These are phyloP conservation scores for Avicennia marina DNA, from an alignment of 257 asterid genomes.

Conservation along the genomic window DNA sequence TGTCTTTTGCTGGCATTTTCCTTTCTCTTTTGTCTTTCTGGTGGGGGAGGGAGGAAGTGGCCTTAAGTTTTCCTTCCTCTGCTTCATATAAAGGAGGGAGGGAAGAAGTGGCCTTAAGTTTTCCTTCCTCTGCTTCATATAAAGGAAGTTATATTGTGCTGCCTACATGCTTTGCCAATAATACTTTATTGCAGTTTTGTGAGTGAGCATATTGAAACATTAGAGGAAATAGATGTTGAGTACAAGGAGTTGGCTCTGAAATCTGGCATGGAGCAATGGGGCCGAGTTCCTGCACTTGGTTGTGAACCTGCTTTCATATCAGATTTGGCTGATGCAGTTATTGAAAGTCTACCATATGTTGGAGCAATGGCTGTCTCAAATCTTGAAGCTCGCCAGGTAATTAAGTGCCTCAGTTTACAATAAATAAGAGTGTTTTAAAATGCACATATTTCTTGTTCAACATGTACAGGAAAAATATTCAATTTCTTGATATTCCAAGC, in stretches of 20 bases:
- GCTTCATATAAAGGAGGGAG: constrained; percentile 2
- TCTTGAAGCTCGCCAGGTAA: constrained; percentile 98
- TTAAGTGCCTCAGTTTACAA: too few relatives aligned
- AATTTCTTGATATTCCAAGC: too few relatives aligned
- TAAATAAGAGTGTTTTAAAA: too few relatives aligned
- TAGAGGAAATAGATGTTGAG: constrained; percentile 99
- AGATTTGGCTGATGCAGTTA: constrained; percentile 98
- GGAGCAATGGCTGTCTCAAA: constrained; percentile 99
- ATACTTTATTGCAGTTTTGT: constrained; percentile 61
- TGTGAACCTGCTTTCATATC: constrained; percentile 87
- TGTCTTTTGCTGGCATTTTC: background rate
- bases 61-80: background rate
- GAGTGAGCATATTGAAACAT: constrained; percentile 94
- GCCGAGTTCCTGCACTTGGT: constrained; percentile 97
- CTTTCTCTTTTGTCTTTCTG: background rate
- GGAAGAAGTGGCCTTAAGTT: background rate
- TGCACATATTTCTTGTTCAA: too few relatives aligned
- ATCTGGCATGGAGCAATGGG: constrained; percentile 97
- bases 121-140: constrained; percentile 9
- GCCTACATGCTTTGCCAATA: constrained; percentile 8
- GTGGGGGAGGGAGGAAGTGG: background rate
- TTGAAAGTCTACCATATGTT: constrained; percentile 97
- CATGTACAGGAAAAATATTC: too few relatives aligned
- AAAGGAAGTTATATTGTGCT: background rate
- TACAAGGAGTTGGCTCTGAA: constrained; percentile 93